A percentile compares a stretch with the other conserved stretches of the same genome.
Conservation (phyloP, 225 moss, liverwort and hornwort species). For the Bryoerythrophyllum caledonicum region DNA sequence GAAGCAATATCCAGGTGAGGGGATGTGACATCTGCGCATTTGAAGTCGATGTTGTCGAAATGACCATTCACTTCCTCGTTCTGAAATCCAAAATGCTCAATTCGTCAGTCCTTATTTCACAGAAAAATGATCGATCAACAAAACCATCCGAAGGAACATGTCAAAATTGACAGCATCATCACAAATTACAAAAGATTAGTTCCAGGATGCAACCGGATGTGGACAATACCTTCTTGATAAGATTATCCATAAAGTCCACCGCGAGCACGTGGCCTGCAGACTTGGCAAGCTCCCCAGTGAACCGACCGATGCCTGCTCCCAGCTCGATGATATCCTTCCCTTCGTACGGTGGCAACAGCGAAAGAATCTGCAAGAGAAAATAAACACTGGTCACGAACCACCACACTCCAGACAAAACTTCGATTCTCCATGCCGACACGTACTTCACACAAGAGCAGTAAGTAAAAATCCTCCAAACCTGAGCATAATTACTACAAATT, state of each 20-base stretch:
- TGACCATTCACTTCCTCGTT: conserved; percentile 83
- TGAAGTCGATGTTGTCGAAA: conserved; percentile 64
- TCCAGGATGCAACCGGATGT: too few relatives aligned
- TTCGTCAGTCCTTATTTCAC: neutral
- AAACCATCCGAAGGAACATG: too few relatives aligned
- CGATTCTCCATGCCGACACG: neutral
- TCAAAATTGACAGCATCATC: too few relatives aligned
- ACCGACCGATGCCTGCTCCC: conserved; percentile 97
- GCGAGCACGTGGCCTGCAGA: conserved; percentile 71
- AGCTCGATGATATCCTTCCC: conserved; percentile 82
- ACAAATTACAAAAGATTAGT: too few relatives aligned
- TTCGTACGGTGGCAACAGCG: conserved; percentile 51
- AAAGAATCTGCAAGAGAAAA: conserved; percentile 82
- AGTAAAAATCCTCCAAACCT: neutral
- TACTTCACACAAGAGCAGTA: neutral
- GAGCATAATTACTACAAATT: too few relatives aligned
- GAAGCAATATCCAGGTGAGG: conserved; percentile 55
- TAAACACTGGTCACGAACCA: neutral
- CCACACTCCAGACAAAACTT: neutral
- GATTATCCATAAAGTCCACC: conserved; percentile 96
- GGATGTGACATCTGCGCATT: conserved; percentile 87
- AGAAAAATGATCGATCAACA: neutral
- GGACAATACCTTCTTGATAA: conserved; percentile 71
- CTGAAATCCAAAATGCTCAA: conserved; percentile 35
- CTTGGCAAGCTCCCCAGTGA: conserved; percentile 82